phyloP scores from a whole-genome alignment of 1,139 yeast genomes.

The Yamadazyma conglobata region DNA sequence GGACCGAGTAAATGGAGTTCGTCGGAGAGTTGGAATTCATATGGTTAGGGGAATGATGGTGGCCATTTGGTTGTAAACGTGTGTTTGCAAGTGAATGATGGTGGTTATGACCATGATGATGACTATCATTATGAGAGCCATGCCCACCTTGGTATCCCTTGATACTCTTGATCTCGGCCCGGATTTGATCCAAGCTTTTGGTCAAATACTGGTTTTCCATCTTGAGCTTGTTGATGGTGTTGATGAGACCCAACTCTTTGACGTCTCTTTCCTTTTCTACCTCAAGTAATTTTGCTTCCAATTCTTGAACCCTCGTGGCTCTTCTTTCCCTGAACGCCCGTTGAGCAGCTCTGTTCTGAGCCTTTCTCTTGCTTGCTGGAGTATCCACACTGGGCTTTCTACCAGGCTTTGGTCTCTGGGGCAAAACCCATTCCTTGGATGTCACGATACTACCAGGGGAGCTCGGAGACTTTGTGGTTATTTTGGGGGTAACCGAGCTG shows the following conservation, averaged over 20 bases:
- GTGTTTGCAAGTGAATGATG: not conserved
- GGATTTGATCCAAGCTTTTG: conserved; percentile 36
- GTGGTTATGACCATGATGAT: not conserved
- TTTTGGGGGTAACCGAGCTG: conserved; percentile 2
- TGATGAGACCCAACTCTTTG: conserved; percentile 58
- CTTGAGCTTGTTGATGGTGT: conserved; percentile 41
- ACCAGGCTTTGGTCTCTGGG: conserved; percentile 90
- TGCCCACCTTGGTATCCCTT: conserved; percentile 12
- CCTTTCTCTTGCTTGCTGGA: conserved; percentile 76
- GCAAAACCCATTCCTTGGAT: conserved; percentile 87
- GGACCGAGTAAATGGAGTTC: conserved; percentile 35
- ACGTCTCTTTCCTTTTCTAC: conserved; percentile 63
- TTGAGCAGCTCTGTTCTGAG: conserved; percentile 95
- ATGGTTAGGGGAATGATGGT: conserved; percentile 11
- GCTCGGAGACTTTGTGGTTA: conserved; percentile 1
- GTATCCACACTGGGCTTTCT: conserved; percentile 77
- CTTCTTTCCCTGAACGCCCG: conserved; percentile 84
- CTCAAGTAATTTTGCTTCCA: conserved; percentile 48
- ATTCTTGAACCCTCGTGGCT: conserved; percentile 57
- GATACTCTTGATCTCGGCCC: conserved; percentile 20
- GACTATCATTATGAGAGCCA: conserved; percentile 3
- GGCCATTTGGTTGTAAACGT: no score
- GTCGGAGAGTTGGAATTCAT: conserved; percentile 27
- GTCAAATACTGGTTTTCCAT: conserved; percentile 37
- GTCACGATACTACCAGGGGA: conserved; percentile 44